Evolutionary conservation across 2,329 filamentous ascomycete genomes (phyloP).

Genomic region (Sporothrix luriei): DNA sequence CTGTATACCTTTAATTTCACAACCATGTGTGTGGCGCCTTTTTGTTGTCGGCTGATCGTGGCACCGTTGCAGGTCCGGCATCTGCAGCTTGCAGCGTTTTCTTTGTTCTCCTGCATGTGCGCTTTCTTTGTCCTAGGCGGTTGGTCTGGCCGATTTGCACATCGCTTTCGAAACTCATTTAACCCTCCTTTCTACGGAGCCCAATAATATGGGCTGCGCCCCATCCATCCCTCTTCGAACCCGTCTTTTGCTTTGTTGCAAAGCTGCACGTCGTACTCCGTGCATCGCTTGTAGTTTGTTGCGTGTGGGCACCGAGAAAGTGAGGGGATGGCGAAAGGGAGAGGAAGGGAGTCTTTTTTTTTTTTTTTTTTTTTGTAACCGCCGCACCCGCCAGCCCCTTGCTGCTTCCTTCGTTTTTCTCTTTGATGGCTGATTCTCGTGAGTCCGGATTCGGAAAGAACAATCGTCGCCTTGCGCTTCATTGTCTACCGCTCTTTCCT

Average conservation of each 20-base stretch:
- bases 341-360: not conserved
- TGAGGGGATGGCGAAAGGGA: not conserved
- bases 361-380: too few relatives aligned
- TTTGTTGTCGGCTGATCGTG: constrained; percentile 9
- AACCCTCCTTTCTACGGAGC: not conserved
- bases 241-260: not conserved
- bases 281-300: not conserved
- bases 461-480: not conserved
- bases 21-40: not conserved
- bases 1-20: not conserved
- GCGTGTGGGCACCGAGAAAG: not conserved
- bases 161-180: constrained; percentile 3
- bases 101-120: constrained; percentile 26
- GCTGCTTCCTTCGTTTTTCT: not conserved
- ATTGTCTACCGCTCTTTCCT: not conserved
- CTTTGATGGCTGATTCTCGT: not conserved
- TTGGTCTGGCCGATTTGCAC: constrained; percentile 10
- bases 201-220: not conserved
- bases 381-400: not conserved
- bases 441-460: constrained; percentile 8
- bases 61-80: constrained; percentile 15
- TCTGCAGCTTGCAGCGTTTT: constrained; percentile 13
- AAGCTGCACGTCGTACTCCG: not conserved
- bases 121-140: constrained; percentile 12
- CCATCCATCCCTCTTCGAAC: not conserved